These are phyloP conservation scores for Phialocephala subalpina DNA, from an alignment of 2,329 filamentous ascomycete species.

Conservation along the genomic window DNA sequence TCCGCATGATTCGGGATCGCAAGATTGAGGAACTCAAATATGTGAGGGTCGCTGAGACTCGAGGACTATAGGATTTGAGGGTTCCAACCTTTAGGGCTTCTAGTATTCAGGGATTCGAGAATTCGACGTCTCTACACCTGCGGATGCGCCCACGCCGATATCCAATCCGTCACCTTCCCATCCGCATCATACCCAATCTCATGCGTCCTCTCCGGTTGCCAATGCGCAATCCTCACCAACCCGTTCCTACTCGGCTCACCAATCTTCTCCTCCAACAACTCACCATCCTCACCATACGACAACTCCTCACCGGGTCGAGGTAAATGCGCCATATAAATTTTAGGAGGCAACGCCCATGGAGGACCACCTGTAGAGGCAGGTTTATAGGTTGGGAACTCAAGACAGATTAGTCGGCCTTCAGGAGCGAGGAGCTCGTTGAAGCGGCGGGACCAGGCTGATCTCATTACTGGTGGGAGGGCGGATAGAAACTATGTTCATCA, in stretches of 20 bases:
- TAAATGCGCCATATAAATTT: slow-evolving; percentile 77
- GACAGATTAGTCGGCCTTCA: slow-evolving; percentile 63
- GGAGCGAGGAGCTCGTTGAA: slow-evolving; percentile 58
- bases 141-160: slow-evolving; percentile 60
- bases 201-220: slow-evolving; percentile 60
- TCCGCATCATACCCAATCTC: slow-evolving; percentile 53
- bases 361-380: slow-evolving; percentile 71
- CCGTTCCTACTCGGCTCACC: slow-evolving; percentile 49
- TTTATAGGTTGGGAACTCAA: slow-evolving; percentile 84
- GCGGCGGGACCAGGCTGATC: slow-evolving; percentile 61
- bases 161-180: slow-evolving; percentile 58
- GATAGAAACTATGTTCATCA: slow-evolving; percentile 62
- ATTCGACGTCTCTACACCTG: no score
- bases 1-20: no score
- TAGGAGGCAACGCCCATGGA: slow-evolving; percentile 74
- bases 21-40: no score
- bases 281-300: slow-evolving; percentile 63
- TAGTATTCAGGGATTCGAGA: no score
- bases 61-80: no score
- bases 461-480: slow-evolving; percentile 62
- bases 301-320: slow-evolving; percentile 73
- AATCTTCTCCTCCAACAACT: slow-evolving; percentile 56
- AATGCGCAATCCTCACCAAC: slow-evolving; percentile 55
- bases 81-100: no score
- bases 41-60: no score